Evolutionary conservation across 2,329 filamentous ascomycete species (phyloP).

Genomic region (Aureobasidium musti): DNA sequence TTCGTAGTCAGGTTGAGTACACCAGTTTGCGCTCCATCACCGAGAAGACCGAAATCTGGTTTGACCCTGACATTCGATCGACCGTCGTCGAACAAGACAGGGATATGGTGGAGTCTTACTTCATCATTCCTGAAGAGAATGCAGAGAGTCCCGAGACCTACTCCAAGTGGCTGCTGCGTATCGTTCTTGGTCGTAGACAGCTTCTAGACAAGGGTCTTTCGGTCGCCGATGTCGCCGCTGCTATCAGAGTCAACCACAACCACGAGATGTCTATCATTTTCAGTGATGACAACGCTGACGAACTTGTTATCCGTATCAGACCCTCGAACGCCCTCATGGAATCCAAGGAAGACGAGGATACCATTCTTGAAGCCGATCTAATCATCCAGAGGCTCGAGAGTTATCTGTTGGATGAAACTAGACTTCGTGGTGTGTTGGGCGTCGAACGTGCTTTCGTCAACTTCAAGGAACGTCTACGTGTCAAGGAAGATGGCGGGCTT

Average conservation of each 20-base stretch:
- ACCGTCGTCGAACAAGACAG: conserved; percentile 85
- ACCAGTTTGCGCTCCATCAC: conserved; percentile 92
- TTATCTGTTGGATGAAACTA: conserved; percentile 87
- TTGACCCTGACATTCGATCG: conserved; percentile 83
- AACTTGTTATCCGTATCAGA: conserved; percentile 90
- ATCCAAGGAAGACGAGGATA: conserved; percentile 67
- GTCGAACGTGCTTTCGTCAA: conserved; percentile 94
- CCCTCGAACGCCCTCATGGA: conserved; percentile 56
- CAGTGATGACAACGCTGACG: conserved; percentile 96
- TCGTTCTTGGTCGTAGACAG: conserved; percentile 90
- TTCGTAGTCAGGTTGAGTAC: conserved; percentile 90
- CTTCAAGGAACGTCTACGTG: conserved; percentile 69
- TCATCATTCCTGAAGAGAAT: conserved; percentile 86
- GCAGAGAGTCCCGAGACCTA: conserved; percentile 64
- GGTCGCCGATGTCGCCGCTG: conserved; percentile 85
- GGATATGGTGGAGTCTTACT: conserved; percentile 97
- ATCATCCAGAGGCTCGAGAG: conserved; percentile 90
- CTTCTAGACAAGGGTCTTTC: conserved; percentile 91
- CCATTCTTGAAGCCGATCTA: conserved; percentile 79
- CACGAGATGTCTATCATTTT: conserved; percentile 89
- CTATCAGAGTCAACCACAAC: conserved; percentile 86
- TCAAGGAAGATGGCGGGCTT: conserved; percentile 69
- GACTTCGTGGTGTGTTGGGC: conserved; percentile 84
- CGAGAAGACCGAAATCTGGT: conserved; percentile 92
- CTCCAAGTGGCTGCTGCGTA: conserved; percentile 92